These are phyloP conservation scores for Trichoderma koningii DNA, from an alignment of 2,329 filamentous ascomycete genomes.

Conservation along the genomic window DNA sequence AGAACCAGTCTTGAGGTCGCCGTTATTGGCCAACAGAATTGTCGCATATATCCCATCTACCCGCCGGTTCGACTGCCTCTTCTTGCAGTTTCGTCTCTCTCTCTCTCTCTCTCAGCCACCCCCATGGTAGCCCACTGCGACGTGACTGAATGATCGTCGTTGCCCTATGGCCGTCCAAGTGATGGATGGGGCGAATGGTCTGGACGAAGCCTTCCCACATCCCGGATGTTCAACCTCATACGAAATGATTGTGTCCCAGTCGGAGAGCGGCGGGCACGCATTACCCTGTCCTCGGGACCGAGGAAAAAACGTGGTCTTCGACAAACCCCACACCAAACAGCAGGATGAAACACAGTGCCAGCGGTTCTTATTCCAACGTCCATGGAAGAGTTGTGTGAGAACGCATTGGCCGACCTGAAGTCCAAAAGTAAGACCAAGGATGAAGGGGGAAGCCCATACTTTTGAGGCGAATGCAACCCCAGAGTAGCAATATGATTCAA, in stretches of 20 bases:
- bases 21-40: constrained; percentile 13
- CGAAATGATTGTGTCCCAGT: neutral
- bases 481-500: constrained; percentile 12
- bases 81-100: neutral
- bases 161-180: neutral
- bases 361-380: neutral
- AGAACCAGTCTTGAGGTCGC: constrained; percentile 12
- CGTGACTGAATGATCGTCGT: neutral
- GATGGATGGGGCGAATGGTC: neutral
- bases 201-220: no score
- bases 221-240: neutral
- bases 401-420: constrained; percentile 8
- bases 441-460: neutral
- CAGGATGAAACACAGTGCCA: constrained; percentile 24
- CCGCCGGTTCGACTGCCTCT: neutral
- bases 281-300: constrained; percentile 24
- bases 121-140: neutral
- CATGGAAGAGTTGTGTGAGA: neutral
- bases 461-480: constrained; percentile 23
- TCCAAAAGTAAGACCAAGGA: neutral
- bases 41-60: constrained; percentile 10
- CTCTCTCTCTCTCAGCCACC: neutral
- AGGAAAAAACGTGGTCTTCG: constrained; percentile 20
- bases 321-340: constrained; percentile 18
- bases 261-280: constrained; percentile 9